Evolutionary conservation across 139 green algal genomes (phyloP), one percentile per base, ranked within the genome.

Genomic region (Picochlorum sp.): DNA sequence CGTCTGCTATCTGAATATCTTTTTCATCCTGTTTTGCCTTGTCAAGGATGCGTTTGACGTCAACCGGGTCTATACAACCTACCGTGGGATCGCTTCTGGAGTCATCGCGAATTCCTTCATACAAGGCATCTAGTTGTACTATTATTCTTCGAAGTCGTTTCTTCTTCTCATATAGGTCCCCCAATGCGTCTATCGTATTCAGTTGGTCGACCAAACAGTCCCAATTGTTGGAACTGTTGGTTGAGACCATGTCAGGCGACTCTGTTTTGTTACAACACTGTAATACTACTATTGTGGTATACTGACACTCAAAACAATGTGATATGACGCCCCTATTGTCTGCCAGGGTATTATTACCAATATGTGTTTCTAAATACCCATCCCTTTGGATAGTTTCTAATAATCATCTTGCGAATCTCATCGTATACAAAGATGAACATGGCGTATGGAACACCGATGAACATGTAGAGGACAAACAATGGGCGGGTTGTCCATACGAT

Each of bases 351-450:
- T 30, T 28, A 18, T 23, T 73, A 88, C 74, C 77, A 88, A 65
- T 83, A 86, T 8, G 81, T 81, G 50, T 80, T 66, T 20, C 23
- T 51, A 11, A 79, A 69, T 20, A 87, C 60, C 72, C 70, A 85
- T 34, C 82, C 77, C 15, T 52, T 74, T 11, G 85, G 85, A 16
- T 68, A 72, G 2, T 14, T 11, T 15, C 85, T 67, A 13, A 92
- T 89, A 57, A 74, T 15, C 47, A 51, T 6, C 71, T 92, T 92
- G 31, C 85, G 73, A 2, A 78, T 52, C 64, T 92, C 85, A 58
- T 90, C 85, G 62, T 91, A 86, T 24, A 74, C 30, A 57, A 92
- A 81, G 74, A 86, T 85, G 45, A 86, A 55, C 16, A 88, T 70
- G 45, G 68, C 72, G 60, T 69, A 91, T 8, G 85, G 85, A 4